Percentiles rank a stretch among this genome's conserved stretches.
phyloP scores from a whole-genome alignment of 2,329 filamentous ascomycete species.

The Phaeosphaeria sp. region DNA sequence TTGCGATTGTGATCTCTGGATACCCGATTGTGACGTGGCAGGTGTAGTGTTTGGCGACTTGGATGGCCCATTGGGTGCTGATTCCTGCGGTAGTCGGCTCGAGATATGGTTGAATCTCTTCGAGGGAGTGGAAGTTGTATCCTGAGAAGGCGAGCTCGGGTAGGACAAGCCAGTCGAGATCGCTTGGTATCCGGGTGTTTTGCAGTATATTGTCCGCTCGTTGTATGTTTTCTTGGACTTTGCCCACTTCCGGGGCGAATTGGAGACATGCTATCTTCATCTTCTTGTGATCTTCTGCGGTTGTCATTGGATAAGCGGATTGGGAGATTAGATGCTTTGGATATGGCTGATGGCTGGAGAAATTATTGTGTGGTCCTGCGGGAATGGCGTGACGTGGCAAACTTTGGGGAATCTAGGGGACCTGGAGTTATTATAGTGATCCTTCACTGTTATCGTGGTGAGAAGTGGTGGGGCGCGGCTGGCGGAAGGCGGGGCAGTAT shows the following conservation, averaged over 20 bases:
- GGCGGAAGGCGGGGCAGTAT: slow-evolving; percentile 3
- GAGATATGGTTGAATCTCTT: slow-evolving; percentile 71
- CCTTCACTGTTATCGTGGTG: slow-evolving; percentile 1
- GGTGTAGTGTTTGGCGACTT: slow-evolving; percentile 68
- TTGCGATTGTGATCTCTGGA: slow-evolving; percentile 61
- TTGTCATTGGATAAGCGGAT: slow-evolving; percentile 9
- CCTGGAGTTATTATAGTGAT: neutral
- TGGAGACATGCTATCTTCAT: slow-evolving; percentile 76
- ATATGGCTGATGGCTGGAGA: neutral
- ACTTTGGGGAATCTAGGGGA: neutral
- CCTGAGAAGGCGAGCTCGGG: slow-evolving; percentile 82
- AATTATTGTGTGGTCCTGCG: neutral
- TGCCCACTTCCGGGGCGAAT: slow-evolving; percentile 73
- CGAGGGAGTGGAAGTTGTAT: slow-evolving; percentile 77
- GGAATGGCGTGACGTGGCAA: neutral
- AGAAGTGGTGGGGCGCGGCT: neutral
- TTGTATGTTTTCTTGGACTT: slow-evolving; percentile 73
- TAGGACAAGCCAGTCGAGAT: slow-evolving; percentile 73
- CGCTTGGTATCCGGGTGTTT: slow-evolving; percentile 49
- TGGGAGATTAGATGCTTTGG: slow-evolving; percentile 4
- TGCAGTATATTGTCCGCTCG: slow-evolving; percentile 70
- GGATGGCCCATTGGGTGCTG: slow-evolving; percentile 73
- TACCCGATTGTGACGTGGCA: slow-evolving; percentile 77
- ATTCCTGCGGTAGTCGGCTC: slow-evolving; percentile 71
- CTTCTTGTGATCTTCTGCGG: slow-evolving; percentile 1